These are phyloP conservation scores for Mangifera indica DNA, from an alignment of 345 rosid species.

Conservation along the genomic window DNA sequence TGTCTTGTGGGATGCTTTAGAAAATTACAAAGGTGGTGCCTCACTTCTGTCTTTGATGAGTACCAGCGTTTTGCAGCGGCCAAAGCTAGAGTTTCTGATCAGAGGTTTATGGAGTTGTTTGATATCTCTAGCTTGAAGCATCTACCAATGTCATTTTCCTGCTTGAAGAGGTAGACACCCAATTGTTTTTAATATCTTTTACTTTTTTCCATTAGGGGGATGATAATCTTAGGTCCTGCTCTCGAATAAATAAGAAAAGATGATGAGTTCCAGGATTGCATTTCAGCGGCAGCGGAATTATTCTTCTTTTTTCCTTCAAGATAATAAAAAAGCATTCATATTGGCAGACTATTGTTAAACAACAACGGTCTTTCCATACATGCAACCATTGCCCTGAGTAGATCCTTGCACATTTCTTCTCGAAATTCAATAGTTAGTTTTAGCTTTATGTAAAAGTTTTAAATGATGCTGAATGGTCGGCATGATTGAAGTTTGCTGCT, in stretches of 20 bases:
- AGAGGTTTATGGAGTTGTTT: slow-evolving; percentile 89
- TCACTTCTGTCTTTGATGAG: slow-evolving; percentile 81
- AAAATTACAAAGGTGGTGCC: slow-evolving; percentile 86
- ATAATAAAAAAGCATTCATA: slow-evolving; percentile 15
- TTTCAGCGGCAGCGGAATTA: slow-evolving; percentile 30
- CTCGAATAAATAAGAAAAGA: slow-evolving; percentile 42
- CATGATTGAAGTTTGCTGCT: slow-evolving; percentile 5
- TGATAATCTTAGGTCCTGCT: slow-evolving; percentile 28
- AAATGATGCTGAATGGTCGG: slow-evolving; percentile 4
- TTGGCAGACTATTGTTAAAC: slow-evolving; percentile 1
- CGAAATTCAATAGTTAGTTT: not conserved
- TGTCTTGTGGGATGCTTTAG: slow-evolving; percentile 93
- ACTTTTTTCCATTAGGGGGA: slow-evolving; percentile 20
- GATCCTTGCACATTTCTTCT: slow-evolving; percentile 3
- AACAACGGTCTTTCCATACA: not conserved
- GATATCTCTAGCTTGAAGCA: slow-evolving; percentile 72
- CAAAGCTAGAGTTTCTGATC: slow-evolving; percentile 89
- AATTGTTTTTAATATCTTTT: slow-evolving; percentile 22
- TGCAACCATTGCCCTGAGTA: not conserved
- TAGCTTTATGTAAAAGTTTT: slow-evolving; percentile 5
- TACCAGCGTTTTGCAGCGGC: slow-evolving; percentile 89
- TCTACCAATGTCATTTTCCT: slow-evolving; percentile 67
- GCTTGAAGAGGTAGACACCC: slow-evolving; percentile 44
- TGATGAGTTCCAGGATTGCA: slow-evolving; percentile 37
- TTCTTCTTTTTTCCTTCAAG: slow-evolving; percentile 24